Base-by-base conservation (phyloP, 805 yeast species). In the Nakazawaea anatomiae region DNA sequence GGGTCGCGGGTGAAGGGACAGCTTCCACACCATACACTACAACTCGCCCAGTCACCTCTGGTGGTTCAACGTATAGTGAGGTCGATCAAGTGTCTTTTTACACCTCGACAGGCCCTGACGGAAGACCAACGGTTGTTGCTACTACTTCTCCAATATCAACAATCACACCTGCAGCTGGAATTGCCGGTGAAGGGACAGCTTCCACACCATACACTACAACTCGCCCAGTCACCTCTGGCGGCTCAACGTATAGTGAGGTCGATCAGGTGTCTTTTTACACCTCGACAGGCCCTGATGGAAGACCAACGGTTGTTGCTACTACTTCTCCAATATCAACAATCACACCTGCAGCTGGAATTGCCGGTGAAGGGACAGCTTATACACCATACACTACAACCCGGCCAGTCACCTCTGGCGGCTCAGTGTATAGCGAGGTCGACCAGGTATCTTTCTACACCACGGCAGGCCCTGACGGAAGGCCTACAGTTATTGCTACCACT, bases 81-180 rank as follows among this genome's bases (percentile, higher is more conserved):
- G 44, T 47, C 32, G 50, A 47, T 27, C 25, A 31, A n/a, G 35
- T 42, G 10, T 29, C 36, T 12, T 42, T 29, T 35, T 42, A 42
- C 25, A 29, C 36, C 12, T n/a, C 46, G 14, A 32, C 38, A n/a
- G 39, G 32, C 31, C 35, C 46, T 6, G 25, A 14, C 4, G 46
- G 39, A 32, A 11, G 12, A 10, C 36, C 44, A 42, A 42, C 36
- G 7, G 30, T 28, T 29, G 35, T 14, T 31, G 36, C 35, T 3
- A 42, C 44, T 6, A 42, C 44, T 4, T 3, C 2, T 42, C 18
- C 25, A 10, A 42, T 42, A 10, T 42, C 44, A 12, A 42, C 44
- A 27, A 14, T 14, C 1, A 28, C 44, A 10, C 29, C 44, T 18
- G 25, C 25, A 18, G 25, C 25, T 2, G 25, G 25, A 4, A 4